A percentile compares a stretch with the other conserved stretches of the same genome.
Conservation (phyloP, 192 early-diverging fungal species). For the Coemansia sp. region DNA sequence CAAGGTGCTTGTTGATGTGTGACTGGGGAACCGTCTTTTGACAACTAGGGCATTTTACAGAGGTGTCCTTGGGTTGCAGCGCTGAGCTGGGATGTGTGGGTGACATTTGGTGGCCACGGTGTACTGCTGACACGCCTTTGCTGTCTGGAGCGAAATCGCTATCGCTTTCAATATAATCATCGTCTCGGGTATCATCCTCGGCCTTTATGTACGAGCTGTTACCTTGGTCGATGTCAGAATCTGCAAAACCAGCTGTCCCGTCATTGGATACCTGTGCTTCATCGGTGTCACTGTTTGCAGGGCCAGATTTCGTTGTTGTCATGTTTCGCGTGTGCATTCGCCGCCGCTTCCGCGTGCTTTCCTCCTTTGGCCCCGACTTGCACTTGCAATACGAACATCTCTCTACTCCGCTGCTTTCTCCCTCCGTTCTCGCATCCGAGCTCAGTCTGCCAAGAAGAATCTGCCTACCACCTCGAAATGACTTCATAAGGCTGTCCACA, state of each 20-base stretch:
- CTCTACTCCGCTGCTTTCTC: too few species aligned
- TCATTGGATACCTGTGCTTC: neutral
- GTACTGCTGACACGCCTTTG: neutral
- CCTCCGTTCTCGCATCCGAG: neutral
- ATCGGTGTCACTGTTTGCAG: neutral
- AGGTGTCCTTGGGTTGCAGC: neutral
- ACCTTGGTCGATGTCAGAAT: constrained; percentile 9
- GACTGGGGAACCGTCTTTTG: constrained; percentile 19
- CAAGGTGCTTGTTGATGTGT: constrained; percentile 51
- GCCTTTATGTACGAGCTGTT: constrained; percentile 17
- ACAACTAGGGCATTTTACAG: constrained; percentile 49
- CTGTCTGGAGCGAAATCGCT: constrained; percentile 32
- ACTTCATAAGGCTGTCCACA: constrained; percentile 30
- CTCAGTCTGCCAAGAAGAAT: constrained; percentile 12
- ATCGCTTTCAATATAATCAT: constrained; percentile 18
- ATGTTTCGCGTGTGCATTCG: constrained; percentile 21
- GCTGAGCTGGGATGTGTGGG: neutral
- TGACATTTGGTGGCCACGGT: neutral
- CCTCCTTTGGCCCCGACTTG: neutral
- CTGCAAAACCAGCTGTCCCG: neutral
- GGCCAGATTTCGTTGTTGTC: neutral
- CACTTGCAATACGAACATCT: too few species aligned
- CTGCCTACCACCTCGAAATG: constrained; percentile 34
- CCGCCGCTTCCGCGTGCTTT: constrained; percentile 19
- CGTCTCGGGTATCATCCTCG: constrained; percentile 8